These are phyloP conservation scores for Tricholoma saponaceum DNA, from an alignment of 768 basidiomycete genomes.

Conservation along the genomic window DNA sequence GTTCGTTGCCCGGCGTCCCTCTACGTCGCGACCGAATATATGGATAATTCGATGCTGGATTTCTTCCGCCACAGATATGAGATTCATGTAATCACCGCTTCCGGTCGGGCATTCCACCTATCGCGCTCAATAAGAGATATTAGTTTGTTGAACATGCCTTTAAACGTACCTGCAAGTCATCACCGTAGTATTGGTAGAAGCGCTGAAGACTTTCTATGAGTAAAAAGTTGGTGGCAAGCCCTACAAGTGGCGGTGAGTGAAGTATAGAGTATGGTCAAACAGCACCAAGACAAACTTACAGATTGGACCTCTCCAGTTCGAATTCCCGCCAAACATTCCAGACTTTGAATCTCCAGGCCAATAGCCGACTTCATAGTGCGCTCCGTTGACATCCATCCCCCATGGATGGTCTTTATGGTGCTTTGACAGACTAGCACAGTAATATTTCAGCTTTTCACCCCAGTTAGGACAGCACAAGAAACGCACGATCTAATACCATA, in stretches of 20 bases:
- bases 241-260: slow-evolving; percentile 29
- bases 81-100: slow-evolving; percentile 96
- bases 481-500: slow-evolving; percentile 94
- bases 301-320: slow-evolving; percentile 94
- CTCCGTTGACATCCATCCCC: slow-evolving; percentile 91
- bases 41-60: slow-evolving; percentile 99
- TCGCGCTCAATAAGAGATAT: background rate
- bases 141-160: no score
- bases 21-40: slow-evolving; percentile 90
- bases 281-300: slow-evolving; percentile 41
- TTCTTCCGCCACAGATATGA: slow-evolving; percentile 91
- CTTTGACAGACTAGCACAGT: slow-evolving; percentile 69
- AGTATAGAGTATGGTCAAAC: background rate
- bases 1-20: slow-evolving; percentile 87
- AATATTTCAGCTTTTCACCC: background rate
- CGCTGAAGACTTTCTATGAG: slow-evolving; percentile 95
- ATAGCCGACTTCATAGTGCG: slow-evolving; percentile 89
- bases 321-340: slow-evolving; percentile 98
- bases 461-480: background rate
- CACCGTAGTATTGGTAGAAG: slow-evolving; percentile 97
- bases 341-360: slow-evolving; percentile 98
- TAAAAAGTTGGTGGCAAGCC: slow-evolving; percentile 96
- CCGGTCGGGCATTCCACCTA: slow-evolving; percentile 94
- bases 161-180: slow-evolving; percentile 61
- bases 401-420: slow-evolving; percentile 89